Evolutionary conservation across 1,284 basidiomycete genomes (phyloP).

Genomic region (Hypsizygus ulmarius): DNA sequence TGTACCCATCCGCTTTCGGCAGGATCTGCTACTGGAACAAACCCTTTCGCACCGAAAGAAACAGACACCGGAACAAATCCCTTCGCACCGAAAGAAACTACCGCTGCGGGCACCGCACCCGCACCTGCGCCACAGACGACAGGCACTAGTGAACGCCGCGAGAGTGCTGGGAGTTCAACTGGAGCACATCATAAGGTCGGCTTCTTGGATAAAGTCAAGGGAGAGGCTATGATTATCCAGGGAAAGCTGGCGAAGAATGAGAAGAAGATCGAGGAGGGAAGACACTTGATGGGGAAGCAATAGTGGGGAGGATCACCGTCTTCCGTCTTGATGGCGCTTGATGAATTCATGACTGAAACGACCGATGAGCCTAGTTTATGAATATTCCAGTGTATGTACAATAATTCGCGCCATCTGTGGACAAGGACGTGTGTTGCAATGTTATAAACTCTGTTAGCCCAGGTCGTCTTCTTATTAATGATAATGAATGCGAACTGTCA

Average conservation of each 20-base stretch:
- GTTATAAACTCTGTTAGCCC: too few species aligned
- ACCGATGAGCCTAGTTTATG: too few species aligned
- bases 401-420: too few species aligned
- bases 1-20: too few species aligned
- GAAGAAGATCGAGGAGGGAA: constrained; percentile 49
- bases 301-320: too few species aligned
- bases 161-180: constrained; percentile 5
- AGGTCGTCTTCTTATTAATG: too few species aligned
- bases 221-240: constrained; percentile 49
- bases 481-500: neutral
- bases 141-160: neutral
- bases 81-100: constrained; percentile 15
- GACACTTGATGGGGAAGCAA: constrained; percentile 31
- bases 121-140: neutral
- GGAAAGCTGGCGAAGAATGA: constrained; percentile 49
- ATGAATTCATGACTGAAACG: too few species aligned
- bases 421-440: too few species aligned
- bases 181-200: constrained; percentile 11
- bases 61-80: constrained; percentile 9
- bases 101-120: neutral
- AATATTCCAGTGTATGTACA: too few species aligned
- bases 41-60: neutral
- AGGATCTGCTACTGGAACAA: neutral
- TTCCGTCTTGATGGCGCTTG: too few species aligned
- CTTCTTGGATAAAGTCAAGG: constrained; percentile 52